Evolutionary conservation across 306 rosid genomes (phyloP), one percentile per base, ranked within the genome.

Genomic region (Oemleria cerasiformis): DNA sequence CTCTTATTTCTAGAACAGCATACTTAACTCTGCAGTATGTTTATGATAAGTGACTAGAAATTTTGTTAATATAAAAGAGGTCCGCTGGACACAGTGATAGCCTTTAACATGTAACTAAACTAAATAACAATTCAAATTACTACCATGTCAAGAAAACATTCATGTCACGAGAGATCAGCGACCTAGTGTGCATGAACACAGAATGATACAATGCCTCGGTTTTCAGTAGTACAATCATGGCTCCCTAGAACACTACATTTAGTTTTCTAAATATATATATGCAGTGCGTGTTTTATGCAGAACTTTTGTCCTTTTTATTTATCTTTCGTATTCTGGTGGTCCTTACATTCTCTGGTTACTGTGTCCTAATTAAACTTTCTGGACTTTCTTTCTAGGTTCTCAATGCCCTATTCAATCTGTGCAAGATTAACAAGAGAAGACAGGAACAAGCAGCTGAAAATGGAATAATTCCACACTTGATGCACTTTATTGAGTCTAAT

Each of bases 391-490:
- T 83, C 76, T 48, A 94, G 99, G 99, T 95, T 75, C 79, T 95
- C 84, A 91, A 88, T 25, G 96, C 99, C 7, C 85, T 95, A 66
- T 95, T 95, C 86, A 95, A 91, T 75, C 82, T 95, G 78, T 95
- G 99, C 89, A 95, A 95, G 84, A 91, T 95, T 83, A 95, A 95
- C 83, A 95, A 95, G 87, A 88, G 99, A 85, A 95, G 99, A 70
- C 99, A 95, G 73, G 99, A 95, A 79, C 96, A 91, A 61, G 99
- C 99, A 60, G 97, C 97, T 70, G 99, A 95, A 88, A 95, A 89
- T 91, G 99, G 99, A 85, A 91, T 95, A 64, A 95, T 95, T 82
- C 99, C 99, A 73, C 99, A 95, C 74, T 83, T 95, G 54, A 91
- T 95, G 99, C 96, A 75, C 71, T 89, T 91, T 77, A 88, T 95